These are phyloP conservation scores for Myriosclerotinia duriaeana DNA, from an alignment of 2,329 filamentous ascomycete genomes.

Conservation along the genomic window DNA sequence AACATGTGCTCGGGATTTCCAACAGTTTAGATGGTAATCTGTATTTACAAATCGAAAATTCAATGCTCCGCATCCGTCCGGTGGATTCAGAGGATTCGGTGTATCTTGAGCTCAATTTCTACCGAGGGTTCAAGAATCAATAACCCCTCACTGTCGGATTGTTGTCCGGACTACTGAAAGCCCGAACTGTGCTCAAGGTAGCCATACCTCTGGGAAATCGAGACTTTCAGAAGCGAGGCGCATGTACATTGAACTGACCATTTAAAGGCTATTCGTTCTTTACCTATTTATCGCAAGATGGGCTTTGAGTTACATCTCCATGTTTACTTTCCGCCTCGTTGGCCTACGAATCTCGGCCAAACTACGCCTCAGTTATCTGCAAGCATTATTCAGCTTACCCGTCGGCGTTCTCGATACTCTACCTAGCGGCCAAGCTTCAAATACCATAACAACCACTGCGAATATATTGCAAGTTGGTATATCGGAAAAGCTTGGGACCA, in stretches of 20 bases:
- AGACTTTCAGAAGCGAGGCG: neutral
- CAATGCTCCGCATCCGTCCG: neutral
- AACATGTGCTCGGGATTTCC: neutral
- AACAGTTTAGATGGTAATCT: neutral
- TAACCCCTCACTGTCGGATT: neutral
- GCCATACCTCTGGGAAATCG: neutral
- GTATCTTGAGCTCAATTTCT: neutral
- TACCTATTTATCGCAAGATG: slow-evolving; percentile 69
- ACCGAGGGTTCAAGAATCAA: neutral
- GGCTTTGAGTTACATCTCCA: slow-evolving; percentile 60
- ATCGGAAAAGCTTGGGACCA: slow-evolving; percentile 60
- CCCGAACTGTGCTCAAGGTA: neutral
- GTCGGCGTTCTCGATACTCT: slow-evolving; percentile 68
- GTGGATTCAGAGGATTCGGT: neutral
- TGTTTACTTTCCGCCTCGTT: slow-evolving; percentile 61
- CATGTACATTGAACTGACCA: neutral
- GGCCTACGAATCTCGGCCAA: slow-evolving; percentile 61
- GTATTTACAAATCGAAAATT: neutral
- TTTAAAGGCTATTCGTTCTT: slow-evolving; percentile 62
- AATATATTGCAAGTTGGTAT: slow-evolving; percentile 65
- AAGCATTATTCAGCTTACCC: slow-evolving; percentile 62
- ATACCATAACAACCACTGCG: slow-evolving; percentile 60
- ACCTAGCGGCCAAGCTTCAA: slow-evolving; percentile 46
- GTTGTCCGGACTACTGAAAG: neutral
- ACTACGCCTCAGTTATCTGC: slow-evolving; percentile 63